Evolutionary conservation across 208 protist species (phyloP).

Genomic region (Trypanosoma platydactyli): DNA sequence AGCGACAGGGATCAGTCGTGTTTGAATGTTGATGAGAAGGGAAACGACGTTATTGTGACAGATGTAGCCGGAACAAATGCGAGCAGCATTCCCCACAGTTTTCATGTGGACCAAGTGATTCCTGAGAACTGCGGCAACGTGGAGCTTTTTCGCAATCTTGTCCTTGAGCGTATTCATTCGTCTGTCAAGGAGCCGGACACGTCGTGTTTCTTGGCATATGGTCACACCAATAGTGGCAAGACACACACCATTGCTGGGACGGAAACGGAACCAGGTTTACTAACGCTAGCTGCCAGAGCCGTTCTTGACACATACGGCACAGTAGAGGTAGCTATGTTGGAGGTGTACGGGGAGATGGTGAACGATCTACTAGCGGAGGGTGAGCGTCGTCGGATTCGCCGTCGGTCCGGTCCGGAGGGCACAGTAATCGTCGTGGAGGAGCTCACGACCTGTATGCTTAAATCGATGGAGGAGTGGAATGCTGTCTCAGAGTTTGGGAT

Average conservation of each 20-base stretch:
- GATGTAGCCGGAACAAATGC: slow-evolving; percentile 19
- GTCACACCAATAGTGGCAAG: slow-evolving; percentile 89
- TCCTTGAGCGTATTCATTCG: slow-evolving; percentile 50
- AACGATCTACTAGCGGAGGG: slow-evolving; percentile 79
- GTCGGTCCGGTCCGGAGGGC: slow-evolving; percentile 28
- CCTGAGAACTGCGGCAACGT: slow-evolving; percentile 44
- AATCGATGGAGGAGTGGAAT: slow-evolving; percentile 65
- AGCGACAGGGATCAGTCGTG: slow-evolving; percentile 33
- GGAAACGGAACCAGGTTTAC: slow-evolving; percentile 62
- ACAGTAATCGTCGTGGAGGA: slow-evolving; percentile 71
- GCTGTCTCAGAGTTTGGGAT: slow-evolving; percentile 72
- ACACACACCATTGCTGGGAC: slow-evolving; percentile 83
- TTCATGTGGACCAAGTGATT: slow-evolving; percentile 41
- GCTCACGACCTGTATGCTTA: slow-evolving; percentile 63
- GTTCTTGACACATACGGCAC: slow-evolving; percentile 70
- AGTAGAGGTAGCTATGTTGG: slow-evolving; percentile 84
- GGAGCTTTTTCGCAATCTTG: slow-evolving; percentile 65
- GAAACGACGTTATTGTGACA: slow-evolving; percentile 18
- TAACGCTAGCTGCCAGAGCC: slow-evolving; percentile 66
- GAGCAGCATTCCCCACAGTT: slow-evolving; percentile 14
- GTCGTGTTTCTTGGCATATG: slow-evolving; percentile 86
- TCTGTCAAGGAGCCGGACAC: slow-evolving; percentile 67
- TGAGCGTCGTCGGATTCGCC: slow-evolving; percentile 54
- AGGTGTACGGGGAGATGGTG: slow-evolving; percentile 84
- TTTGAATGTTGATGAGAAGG: slow-evolving; percentile 27